A percentile compares a stretch with the other conserved stretches of the same genome.
These are phyloP conservation scores for Porphyra umbilicalis DNA, from an alignment of 31 red algal genomes.

Conservation along the genomic window DNA sequence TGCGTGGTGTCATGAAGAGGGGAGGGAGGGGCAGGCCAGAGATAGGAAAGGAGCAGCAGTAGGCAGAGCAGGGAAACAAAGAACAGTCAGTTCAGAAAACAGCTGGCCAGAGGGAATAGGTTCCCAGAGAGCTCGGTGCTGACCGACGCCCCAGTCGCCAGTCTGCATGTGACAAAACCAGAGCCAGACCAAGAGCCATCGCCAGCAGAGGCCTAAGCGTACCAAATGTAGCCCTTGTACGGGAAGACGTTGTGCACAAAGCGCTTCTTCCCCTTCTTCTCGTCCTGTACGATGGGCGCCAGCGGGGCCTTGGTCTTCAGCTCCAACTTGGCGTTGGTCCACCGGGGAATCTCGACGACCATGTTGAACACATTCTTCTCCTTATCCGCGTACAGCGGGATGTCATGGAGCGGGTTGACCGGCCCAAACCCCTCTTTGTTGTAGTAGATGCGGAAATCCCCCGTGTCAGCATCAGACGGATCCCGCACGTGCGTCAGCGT, in stretches of 20 bases:
- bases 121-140: too few species aligned
- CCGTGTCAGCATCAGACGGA: constrained; percentile 28
- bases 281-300: constrained; percentile 65
- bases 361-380: constrained; percentile 59
- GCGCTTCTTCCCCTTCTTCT: constrained; percentile 70
- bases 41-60: too few species aligned
- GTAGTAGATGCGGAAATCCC: constrained; percentile 72
- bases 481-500: constrained; percentile 24
- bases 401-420: constrained; percentile 88
- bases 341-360: constrained; percentile 64
- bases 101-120: not conserved
- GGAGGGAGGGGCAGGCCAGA: not conserved
- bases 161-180: too few species aligned
- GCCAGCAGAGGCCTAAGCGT: not conserved
- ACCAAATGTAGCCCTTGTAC: constrained; percentile 81
- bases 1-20: not conserved
- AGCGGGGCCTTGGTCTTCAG: constrained; percentile 54
- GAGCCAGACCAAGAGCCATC: not conserved
- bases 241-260: constrained; percentile 76
- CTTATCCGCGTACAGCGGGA: constrained; percentile 81
- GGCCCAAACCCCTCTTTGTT: constrained; percentile 57
- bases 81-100: not conserved
- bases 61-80: not conserved
- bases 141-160: too few species aligned
- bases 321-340: constrained; percentile 79